Conservation (phyloP, 768 basidiomycete species). For the Serendipita sp. region DNA sequence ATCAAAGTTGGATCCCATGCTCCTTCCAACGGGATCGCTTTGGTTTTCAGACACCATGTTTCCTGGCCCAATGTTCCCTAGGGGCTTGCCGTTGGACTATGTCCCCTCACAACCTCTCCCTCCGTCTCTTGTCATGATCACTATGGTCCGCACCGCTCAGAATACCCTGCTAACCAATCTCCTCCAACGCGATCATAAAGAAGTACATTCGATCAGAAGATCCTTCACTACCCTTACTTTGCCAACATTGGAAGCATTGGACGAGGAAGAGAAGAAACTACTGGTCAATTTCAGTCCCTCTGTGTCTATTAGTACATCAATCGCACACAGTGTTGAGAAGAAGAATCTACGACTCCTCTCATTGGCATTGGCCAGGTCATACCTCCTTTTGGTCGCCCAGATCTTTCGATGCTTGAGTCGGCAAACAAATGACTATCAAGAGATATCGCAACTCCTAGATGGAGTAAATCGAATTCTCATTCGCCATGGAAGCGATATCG, state of each 20-base stretch:
- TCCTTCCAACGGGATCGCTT: conserved; percentile 52
- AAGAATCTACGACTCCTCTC: conserved; percentile 28
- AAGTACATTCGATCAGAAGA: conserved; percentile 50
- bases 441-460: conserved; percentile 49
- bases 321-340: not conserved
- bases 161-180: conserved; percentile 49
- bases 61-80: conserved; percentile 44
- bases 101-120: conserved; percentile 24
- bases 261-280: not conserved
- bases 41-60: conserved; percentile 50
- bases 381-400: conserved; percentile 50
- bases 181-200: conserved; percentile 49
- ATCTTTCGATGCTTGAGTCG: conserved; percentile 56
- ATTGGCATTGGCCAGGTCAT: conserved; percentile 45
- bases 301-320: conserved; percentile 11
- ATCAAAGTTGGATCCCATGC: conserved; percentile 49
- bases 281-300: not conserved
- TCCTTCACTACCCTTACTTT: conserved; percentile 43
- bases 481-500: conserved; percentile 52
- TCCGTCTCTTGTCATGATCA: conserved; percentile 32
- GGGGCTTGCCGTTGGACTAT: conserved; percentile 17
- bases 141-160: conserved; percentile 52
- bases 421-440: conserved; percentile 50
- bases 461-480: conserved; percentile 55
- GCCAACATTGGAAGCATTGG: conserved; percentile 21